Evolutionary conservation across 176 grass and related monocot species (phyloP), one percentile per base, ranked within the genome.

Genomic region (Carex kokanica): DNA sequence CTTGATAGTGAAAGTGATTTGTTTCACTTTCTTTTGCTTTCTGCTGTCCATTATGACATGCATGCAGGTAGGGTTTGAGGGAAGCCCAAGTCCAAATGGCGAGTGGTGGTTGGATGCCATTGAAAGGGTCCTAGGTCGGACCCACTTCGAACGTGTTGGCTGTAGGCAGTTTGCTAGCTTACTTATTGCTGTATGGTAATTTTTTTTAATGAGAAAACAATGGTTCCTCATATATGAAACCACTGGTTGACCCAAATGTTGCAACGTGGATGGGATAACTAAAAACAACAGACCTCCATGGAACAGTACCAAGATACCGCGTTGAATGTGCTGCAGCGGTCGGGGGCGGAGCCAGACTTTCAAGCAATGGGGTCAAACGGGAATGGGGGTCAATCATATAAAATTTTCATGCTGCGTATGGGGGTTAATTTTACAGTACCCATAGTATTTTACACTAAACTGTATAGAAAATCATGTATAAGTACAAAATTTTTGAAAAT

Each of bases 71-170:
- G 94, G 94, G 34, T 78, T 97, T 45, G 94, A 94, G 80, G 94
- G 94, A 86, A 97, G 88, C 89, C 88, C 90, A 60, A 97, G 94
- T 69, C 88, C 88, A 72, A 97, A 97, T 64, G 94, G 94, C 25
- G 88, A 92, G 47, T 97, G 92, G 94, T 97, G 94, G 94, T 89
- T 94, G 88, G 94, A 92, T 87, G 88, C 74, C 52, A 94, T 94
- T 87, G 92, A 85, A 60, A 88, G 90, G 31, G 69, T 92, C 61
- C 89, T 97, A 74, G 85, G 88, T 87, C 84, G 72, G 15, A 61
- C 86, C 36, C 79, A 78, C 61, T 94, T 94, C 71, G 83, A 91
- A 83, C 90, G 87, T 85, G 85, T 97, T 88, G 90, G 90, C 20
- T 94, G 88, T 15, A 97, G 90, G 55, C 92, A 97, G 83, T 79